Conservation (phyloP, 345 rosid species). For the Syzygium grande region DNA sequence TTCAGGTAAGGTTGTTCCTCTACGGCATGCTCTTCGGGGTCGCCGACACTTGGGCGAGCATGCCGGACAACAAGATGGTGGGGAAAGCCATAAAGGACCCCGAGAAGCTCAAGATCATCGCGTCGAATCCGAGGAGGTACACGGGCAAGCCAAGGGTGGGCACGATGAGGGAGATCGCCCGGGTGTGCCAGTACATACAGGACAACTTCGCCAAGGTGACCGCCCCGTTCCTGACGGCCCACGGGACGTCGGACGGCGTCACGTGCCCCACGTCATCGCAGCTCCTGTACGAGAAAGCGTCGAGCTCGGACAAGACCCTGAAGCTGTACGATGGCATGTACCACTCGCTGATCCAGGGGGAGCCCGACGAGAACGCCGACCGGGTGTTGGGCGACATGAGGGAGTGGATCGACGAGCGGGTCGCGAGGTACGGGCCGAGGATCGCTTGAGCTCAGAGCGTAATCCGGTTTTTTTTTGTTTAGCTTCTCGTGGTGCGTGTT, state of each 20-base stretch:
- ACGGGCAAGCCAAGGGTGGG: conserved; percentile 88
- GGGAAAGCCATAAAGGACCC: conserved; percentile 83
- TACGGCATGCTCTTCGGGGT: conserved; percentile 81
- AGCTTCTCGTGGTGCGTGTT: not conserved
- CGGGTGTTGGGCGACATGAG: conserved; percentile 83
- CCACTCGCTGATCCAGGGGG: conserved; percentile 88
- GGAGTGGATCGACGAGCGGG: conserved; percentile 93
- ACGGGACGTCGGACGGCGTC: conserved; percentile 80
- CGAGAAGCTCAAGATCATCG: conserved; percentile 73
- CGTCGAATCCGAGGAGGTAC: conserved; percentile 77
- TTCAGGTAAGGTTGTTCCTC: conserved; percentile 35
- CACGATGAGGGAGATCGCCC: conserved; percentile 79
- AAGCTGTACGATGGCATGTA: conserved; percentile 92
- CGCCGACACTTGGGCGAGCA: conserved; percentile 94
- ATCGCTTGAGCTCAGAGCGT: not conserved
- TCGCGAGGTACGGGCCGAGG: conserved; percentile 42
- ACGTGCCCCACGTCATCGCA: conserved; percentile 67
- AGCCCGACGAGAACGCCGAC: conserved; percentile 71
- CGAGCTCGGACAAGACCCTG: conserved; percentile 67
- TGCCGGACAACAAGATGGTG: conserved; percentile 86
- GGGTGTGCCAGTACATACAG: conserved; percentile 71
- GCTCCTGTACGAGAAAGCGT: conserved; percentile 70
- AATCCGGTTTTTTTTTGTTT: not conserved
- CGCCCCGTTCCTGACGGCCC: conserved; percentile 59
- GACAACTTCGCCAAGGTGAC: conserved; percentile 59